phyloP scores from a whole-genome alignment of 768 basidiomycete genomes.

The Boletus reticuloceps region DNA sequence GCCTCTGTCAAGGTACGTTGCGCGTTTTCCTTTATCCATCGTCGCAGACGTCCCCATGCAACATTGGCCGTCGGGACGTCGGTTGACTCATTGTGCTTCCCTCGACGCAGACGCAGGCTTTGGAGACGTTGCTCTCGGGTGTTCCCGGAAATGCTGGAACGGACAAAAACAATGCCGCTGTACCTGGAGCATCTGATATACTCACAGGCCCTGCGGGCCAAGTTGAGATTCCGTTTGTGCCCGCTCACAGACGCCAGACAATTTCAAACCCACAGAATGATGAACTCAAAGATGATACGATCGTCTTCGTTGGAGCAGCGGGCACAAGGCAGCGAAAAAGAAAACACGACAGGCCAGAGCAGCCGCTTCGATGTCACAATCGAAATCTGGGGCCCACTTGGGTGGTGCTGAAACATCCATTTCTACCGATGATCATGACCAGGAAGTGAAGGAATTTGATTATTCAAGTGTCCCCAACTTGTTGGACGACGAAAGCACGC shows the following conservation, averaged over 20 bases:
- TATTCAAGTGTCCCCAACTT: conserved; percentile 69
- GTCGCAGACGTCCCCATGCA: not conserved
- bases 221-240: conserved; percentile 78
- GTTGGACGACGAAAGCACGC: conserved; percentile 53
- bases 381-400: conserved; percentile 1
- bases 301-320: conserved; percentile 69
- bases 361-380: not conserved
- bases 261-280: conserved; percentile 7
- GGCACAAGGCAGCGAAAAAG: conserved; percentile 67
- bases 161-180: not conserved
- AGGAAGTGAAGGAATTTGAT: conserved; percentile 54
- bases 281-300: conserved; percentile 51
- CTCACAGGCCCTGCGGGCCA: conserved; percentile 40
- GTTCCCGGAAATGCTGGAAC: not conserved
- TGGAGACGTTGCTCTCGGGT: not conserved
- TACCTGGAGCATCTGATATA: conserved; percentile 10
- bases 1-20: conserved; percentile 15
- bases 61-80: not conserved
- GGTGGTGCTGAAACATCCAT: conserved; percentile 2
- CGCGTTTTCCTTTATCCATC: conserved; percentile 1
- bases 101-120: conserved; percentile 8
- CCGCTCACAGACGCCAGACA: conserved; percentile 52
- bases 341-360: conserved; percentile 20
- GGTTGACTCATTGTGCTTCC: conserved; percentile 1
- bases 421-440: conserved; percentile 12